Conservation (phyloP, 2,329 filamentous ascomycete genomes). For the Triangularia verruculosa region DNA sequence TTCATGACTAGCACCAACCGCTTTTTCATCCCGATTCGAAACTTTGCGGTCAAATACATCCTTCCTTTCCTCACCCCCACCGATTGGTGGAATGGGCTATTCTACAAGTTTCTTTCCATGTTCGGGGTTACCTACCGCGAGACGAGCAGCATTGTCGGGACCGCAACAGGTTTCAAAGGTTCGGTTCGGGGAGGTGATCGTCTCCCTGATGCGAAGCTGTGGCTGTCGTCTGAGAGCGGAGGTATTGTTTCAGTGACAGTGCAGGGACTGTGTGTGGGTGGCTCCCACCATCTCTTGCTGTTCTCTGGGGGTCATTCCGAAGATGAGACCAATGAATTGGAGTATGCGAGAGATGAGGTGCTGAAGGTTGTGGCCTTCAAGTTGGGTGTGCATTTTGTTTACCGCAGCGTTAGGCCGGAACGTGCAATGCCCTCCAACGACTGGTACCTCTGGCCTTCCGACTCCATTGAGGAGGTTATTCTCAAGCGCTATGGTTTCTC, state of each 20-base stretch:
- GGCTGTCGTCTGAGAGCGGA: slow-evolving; percentile 11
- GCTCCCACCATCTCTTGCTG: slow-evolving; percentile 33
- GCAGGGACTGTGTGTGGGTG: slow-evolving; percentile 29
- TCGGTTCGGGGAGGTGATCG: slow-evolving; percentile 46
- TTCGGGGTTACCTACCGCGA: slow-evolving; percentile 42
- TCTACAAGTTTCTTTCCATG: slow-evolving; percentile 40
- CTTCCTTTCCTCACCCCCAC: slow-evolving; percentile 35
- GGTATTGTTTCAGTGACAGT: slow-evolving; percentile 25
- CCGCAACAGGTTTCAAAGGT: slow-evolving; percentile 33
- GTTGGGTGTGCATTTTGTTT: slow-evolving; percentile 21
- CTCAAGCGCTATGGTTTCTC: slow-evolving; percentile 33
- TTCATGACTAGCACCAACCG: slow-evolving; percentile 37
- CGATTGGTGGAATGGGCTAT: slow-evolving; percentile 20
- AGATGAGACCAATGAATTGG: slow-evolving; percentile 18
- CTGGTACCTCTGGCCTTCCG: slow-evolving; percentile 21
- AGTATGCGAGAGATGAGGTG: slow-evolving; percentile 16
- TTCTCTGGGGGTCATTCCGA: slow-evolving; percentile 31
- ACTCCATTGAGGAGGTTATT: slow-evolving; percentile 27
- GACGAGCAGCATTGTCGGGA: slow-evolving; percentile 38
- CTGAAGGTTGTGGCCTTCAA: slow-evolving; percentile 18
- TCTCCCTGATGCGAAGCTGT: slow-evolving; percentile 38
- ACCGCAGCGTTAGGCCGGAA: slow-evolving; percentile 2
- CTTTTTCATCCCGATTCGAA: slow-evolving; percentile 37
- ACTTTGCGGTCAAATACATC: slow-evolving; percentile 38
- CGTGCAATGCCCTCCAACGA: neutral